These are phyloP conservation scores for Trichoderma sp. DNA, from an alignment of 2,329 filamentous ascomycete species.

Conservation along the genomic window DNA sequence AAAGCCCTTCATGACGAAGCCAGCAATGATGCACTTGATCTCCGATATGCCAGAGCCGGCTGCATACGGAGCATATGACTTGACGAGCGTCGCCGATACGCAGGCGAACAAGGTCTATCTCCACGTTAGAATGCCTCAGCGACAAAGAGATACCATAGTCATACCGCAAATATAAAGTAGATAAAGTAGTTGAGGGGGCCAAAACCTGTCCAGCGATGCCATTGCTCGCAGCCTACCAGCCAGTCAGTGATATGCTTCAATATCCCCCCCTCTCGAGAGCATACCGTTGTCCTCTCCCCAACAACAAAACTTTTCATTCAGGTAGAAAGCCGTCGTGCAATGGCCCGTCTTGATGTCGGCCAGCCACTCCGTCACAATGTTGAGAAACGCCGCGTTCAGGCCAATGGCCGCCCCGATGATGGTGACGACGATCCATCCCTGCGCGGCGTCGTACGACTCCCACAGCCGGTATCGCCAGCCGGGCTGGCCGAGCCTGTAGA, in stretches of 20 bases:
- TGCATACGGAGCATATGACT: constrained; percentile 90
- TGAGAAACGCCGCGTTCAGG: constrained; percentile 87
- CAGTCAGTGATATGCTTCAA: constrained; percentile 22
- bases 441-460: constrained; percentile 92
- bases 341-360: constrained; percentile 95
- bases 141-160: constrained; percentile 30
- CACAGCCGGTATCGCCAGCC: constrained; percentile 81
- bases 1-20: constrained; percentile 99
- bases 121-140: constrained; percentile 24
- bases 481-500: constrained; percentile 68
- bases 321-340: constrained; percentile 92
- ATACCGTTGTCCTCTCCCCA: constrained; percentile 88
- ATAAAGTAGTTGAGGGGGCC: constrained; percentile 79
- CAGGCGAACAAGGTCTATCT: constrained; percentile 74
- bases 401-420: constrained; percentile 92
- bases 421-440: constrained; percentile 97
- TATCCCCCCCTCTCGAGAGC: too few relatives aligned
- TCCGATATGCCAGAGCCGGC: constrained; percentile 96
- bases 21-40: constrained; percentile 98
- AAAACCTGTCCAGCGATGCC: constrained; percentile 85
- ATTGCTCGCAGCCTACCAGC: constrained; percentile 73
- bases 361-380: constrained; percentile 96
- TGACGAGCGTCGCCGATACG: constrained; percentile 81
- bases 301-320: constrained; percentile 97
- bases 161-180: constrained; percentile 82